Evolutionary conservation across 2,329 filamentous ascomycete genomes (phyloP), one percentile per base, ranked within the genome.

Genomic region (Apiospora koreana): DNA sequence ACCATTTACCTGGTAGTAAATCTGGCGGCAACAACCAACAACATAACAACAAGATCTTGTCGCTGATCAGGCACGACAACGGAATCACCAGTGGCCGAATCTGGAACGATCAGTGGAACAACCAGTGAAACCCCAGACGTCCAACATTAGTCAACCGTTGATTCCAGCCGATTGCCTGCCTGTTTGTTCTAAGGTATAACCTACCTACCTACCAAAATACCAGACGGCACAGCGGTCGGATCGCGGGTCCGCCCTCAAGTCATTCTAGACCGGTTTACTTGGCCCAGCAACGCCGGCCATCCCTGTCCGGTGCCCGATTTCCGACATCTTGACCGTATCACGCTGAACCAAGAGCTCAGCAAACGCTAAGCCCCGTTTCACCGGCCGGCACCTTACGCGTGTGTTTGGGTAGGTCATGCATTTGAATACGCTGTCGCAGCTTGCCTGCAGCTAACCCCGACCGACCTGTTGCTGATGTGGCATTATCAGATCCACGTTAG

Each of bases 391-490:
- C 48, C 12, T 54, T 16, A 43, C 48, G 25, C 48, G 48, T 1
- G 48, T 28, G 48, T 54, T 31, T 18, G 10, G 12, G 48, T 54
- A 54, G 48, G 48, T 54, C 25, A 31, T 18, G 48, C 18, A 54
- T 54, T 54, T 54, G 48, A 28, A 28, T 31, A 16, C 21, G 43
- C 21, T 54, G 48, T 18, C 6, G 48, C 25, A 31, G 48, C 48
- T 35, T n/a, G n/a, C n/a, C n/a, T n/a, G n/a, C n/a, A 35, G 8
- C 3, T 31, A 23, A 50, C 48, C 6, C 45, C n/a, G 45, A 50
- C 48, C 23, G 48, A 28, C 48, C 48, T 54, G 48, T 54, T 62
- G 54, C 54, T 62, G 31, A 54, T 54, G 48, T 54, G 48, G 48
- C 48, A 54, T 18, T 54, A 54, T 28, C 48, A 54, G 48, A 31